Base-by-base conservation (phyloP, 495 filamentous ascomycete genomes). In the Lasiosphaeriaceae sp. region DNA sequence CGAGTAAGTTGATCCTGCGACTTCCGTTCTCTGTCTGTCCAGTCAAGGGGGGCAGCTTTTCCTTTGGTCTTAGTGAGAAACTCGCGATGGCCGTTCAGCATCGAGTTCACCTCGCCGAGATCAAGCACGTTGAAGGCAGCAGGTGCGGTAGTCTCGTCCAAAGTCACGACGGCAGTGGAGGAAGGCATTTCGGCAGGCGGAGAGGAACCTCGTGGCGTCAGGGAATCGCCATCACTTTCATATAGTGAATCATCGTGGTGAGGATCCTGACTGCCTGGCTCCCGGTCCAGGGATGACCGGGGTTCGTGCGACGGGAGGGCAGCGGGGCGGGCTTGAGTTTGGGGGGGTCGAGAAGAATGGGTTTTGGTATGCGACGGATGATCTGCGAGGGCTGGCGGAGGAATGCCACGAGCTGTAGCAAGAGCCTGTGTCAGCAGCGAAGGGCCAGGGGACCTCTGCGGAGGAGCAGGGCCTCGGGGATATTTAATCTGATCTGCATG, bases 351-450 rank as follows among this genome's bases (percentile, higher is more conserved):
- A 44, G 52, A 44, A 45, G 54, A 11, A 20, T 54, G 50, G n/a
- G 29, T 39, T 20, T 62, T 61, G 61, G 61, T 50, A 54, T 59
- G 67, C 52, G 66, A 64, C 24, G 62, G 56, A 31, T 31, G 26
- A 31, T 71, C 64, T 48, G 59, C 20, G 47, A 63, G 60, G 47
- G 57, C 52, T 8, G 64, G 59, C 14, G 58, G 43, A 22, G 31
- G 67, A 43, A 79, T 78, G 61, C 77, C 77, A 65, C 77, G 77
- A 59, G 77, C 77, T 69, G 74, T 76, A 63, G 77, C 77, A 57
- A 80, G 70, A 67, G 76, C 77, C 67, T 79, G 73, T 52, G 76
- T 74, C 60, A 80, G 74, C 60, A 80, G 59, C 50, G 77, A 80
- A 54, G 75, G 72, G 50, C 75, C 77, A 62, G 67, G 71, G 52